Conservation (phyloP, 176 grass and related monocot species). For the Triticum dicoccoides region DNA sequence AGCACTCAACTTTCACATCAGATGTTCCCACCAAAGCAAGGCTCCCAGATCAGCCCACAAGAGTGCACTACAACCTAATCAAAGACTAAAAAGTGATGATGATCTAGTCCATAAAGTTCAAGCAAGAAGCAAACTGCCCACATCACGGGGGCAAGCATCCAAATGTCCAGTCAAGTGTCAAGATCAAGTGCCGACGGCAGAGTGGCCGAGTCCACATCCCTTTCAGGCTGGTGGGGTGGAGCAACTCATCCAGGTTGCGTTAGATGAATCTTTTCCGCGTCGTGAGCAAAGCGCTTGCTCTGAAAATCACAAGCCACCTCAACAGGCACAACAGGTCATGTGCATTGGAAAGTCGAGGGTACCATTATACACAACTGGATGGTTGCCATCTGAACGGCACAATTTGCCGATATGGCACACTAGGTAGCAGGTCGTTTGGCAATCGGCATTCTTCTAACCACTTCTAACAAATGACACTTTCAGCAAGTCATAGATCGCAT, state of each 20-base stretch:
- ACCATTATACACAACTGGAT: not conserved
- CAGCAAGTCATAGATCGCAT: not conserved
- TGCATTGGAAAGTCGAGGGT: slow-evolving; percentile 1
- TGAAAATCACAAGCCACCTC: slow-evolving; percentile 6
- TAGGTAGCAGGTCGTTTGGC: not conserved
- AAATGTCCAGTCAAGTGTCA: not conserved
- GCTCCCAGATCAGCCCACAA: not conserved
- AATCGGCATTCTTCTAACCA: not conserved
- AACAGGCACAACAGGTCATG: not conserved
- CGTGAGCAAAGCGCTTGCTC: slow-evolving; percentile 1
- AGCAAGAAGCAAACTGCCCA: slow-evolving; percentile 32
- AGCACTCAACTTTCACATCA: not conserved
- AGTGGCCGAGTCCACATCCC: not conserved
- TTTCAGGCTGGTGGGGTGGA: slow-evolving; percentile 6
- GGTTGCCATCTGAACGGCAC: not conserved
- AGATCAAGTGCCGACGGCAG: not conserved
- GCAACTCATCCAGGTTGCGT: not conserved
- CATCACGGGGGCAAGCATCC: slow-evolving; percentile 15
- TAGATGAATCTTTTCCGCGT: slow-evolving; percentile 15
- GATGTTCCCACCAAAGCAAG: slow-evolving; percentile 18
- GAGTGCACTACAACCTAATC: not conserved
- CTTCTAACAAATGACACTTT: not conserved
- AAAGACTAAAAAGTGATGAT: not conserved
- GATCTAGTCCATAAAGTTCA: not conserved
- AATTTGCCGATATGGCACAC: not conserved